Conservation (phyloP, 202 grass and related monocot species). For the Setaria viridis region DNA sequence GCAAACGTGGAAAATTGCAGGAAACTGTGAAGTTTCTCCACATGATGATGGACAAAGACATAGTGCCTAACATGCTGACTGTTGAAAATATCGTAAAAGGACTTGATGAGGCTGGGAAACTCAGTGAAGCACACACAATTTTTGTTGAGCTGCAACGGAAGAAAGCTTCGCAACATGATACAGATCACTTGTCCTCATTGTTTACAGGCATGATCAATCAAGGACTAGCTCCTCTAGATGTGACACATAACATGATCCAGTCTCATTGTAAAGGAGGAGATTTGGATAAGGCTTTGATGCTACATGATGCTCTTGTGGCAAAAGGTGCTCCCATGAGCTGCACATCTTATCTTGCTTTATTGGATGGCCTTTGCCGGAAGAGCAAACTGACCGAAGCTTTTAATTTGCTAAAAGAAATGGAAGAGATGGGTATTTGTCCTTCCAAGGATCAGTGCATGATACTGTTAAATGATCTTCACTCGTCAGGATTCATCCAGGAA, state of each 20-base stretch:
- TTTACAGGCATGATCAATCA: constrained; percentile 44
- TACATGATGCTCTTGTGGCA: constrained; percentile 45
- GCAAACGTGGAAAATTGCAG: constrained; percentile 65
- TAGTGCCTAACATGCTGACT: constrained; percentile 45
- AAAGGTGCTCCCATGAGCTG: constrained; percentile 39
- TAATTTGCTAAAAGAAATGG: constrained; percentile 55
- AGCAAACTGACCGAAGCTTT: constrained; percentile 44
- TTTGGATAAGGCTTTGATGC: constrained; percentile 51
- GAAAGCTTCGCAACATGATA: constrained; percentile 37
- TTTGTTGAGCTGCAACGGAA: constrained; percentile 59
- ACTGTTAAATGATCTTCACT: constrained; percentile 42
- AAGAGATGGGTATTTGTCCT: constrained; percentile 41
- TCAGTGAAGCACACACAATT: constrained; percentile 45
- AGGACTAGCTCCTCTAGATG: constrained; percentile 47
- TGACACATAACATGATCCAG: constrained; percentile 48
- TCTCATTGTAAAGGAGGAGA: constrained; percentile 43
- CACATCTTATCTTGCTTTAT: constrained; percentile 37
- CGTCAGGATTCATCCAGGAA: constrained; percentile 52
- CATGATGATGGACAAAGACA: constrained; percentile 57
- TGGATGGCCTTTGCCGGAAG: constrained; percentile 48
- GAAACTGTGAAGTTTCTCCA: constrained; percentile 56
- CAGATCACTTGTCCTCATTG: constrained; percentile 45
- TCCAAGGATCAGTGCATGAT: constrained; percentile 43
- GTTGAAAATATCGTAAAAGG: constrained; percentile 51
- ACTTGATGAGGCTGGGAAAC: constrained; percentile 49